A percentile compares a stretch with the other conserved stretches of the same genome.
Evolutionary conservation across 1,139 yeast species (phyloP).

Genomic region (Arxiozyma slooffiae): DNA sequence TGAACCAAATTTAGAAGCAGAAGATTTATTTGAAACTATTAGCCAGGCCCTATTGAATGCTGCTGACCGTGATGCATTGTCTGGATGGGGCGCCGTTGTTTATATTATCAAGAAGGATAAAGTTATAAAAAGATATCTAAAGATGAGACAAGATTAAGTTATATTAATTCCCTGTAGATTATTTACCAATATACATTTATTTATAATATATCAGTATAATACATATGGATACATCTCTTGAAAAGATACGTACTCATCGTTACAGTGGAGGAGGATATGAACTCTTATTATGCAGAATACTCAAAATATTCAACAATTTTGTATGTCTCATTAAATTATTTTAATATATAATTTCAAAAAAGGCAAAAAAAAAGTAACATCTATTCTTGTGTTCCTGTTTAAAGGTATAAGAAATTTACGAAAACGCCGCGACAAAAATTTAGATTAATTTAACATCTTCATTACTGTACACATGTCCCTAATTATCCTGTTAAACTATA

Average conservation of each 20-base stretch:
- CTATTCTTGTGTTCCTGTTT: background rate
- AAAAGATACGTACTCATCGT: background rate
- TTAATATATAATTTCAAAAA: too few relatives aligned
- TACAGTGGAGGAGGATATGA: background rate
- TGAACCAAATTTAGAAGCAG: slow-evolving; percentile 89
- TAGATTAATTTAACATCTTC: background rate
- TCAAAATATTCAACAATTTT: background rate
- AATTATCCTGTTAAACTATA: background rate
- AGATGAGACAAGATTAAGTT: slow-evolving; percentile 80
- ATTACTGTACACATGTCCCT: background rate
- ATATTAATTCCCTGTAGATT: background rate
- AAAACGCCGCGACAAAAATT: background rate
- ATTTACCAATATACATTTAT: background rate
- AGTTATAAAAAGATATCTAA: slow-evolving; percentile 75
- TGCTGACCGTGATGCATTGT: slow-evolving; percentile 92
- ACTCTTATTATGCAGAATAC: background rate
- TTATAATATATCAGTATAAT: background rate
- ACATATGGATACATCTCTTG: background rate
- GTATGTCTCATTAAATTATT: too few relatives aligned
- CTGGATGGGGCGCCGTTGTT: slow-evolving; percentile 98
- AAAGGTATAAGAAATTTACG: too few relatives aligned
- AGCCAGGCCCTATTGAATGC: slow-evolving; percentile 91
- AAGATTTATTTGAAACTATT: slow-evolving; percentile 90
- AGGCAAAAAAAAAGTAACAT: background rate
- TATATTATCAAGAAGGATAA: slow-evolving; percentile 88